Percentiles rank a stretch among this genome's conserved stretches.
Evolutionary conservation across 805 yeast genomes (phyloP).

Genomic region (Wickerhamiella brachini): DNA sequence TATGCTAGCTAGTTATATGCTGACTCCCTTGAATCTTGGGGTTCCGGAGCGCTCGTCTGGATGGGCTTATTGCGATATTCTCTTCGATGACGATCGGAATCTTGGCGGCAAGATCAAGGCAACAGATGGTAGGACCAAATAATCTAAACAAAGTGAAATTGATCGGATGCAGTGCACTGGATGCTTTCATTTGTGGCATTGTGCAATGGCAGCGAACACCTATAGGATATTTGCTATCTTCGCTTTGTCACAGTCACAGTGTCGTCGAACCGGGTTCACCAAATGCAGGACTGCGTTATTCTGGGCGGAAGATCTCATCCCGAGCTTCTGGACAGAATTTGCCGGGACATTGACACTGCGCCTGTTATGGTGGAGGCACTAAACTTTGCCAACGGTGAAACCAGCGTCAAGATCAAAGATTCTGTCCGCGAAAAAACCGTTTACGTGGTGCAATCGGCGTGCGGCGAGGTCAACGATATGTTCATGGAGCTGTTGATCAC

Average conservation of each 20-base stretch:
- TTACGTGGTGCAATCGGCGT: slow-evolving; percentile 74
- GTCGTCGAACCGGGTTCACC: background rate
- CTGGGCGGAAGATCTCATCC: slow-evolving; percentile 90
- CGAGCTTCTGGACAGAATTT: slow-evolving; percentile 55
- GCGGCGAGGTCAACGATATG: slow-evolving; percentile 78
- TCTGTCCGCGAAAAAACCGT: slow-evolving; percentile 95
- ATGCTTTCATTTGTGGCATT: too few species aligned
- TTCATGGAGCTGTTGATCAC: slow-evolving; percentile 71
- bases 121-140: too few species aligned
- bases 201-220: background rate
- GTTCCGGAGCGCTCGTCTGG: too few species aligned
- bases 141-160: too few species aligned
- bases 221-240: background rate
- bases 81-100: too few species aligned
- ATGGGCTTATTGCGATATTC: too few species aligned
- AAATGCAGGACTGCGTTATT: slow-evolving; percentile 75
- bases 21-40: too few species aligned
- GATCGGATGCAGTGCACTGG: too few species aligned
- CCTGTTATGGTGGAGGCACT: slow-evolving; percentile 44
- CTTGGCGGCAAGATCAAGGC: too few species aligned
- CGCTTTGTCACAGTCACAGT: background rate
- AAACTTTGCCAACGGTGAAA: slow-evolving; percentile 70
- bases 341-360: slow-evolving; percentile 61
- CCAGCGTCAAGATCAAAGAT: slow-evolving; percentile 70
- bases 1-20: too few species aligned